phyloP scores from a whole-genome alignment of 2,329 filamentous ascomycete genomes.

The Teratosphaeria epicoccoides region DNA sequence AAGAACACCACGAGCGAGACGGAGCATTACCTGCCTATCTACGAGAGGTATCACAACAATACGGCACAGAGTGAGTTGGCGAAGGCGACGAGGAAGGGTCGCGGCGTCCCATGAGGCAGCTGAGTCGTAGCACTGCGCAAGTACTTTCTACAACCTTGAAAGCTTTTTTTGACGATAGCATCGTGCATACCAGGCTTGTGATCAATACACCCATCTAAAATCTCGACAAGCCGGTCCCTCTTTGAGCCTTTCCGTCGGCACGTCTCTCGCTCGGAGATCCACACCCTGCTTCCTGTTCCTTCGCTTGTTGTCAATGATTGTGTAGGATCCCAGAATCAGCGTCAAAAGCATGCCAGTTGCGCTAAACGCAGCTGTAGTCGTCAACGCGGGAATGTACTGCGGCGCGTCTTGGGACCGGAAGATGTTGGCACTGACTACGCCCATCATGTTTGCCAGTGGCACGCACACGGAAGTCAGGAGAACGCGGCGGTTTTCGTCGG shows the following conservation, averaged over 20 bases:
- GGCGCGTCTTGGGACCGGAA: constrained; percentile 54
- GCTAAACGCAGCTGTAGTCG: constrained; percentile 55
- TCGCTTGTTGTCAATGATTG: constrained; percentile 54
- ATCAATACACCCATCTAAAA: constrained; percentile 34
- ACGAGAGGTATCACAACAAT: constrained; percentile 42
- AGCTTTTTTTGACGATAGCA: background rate
- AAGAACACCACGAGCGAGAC: constrained; percentile 57
- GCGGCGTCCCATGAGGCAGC: constrained; percentile 26
- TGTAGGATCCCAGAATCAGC: constrained; percentile 48
- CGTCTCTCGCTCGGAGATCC: constrained; percentile 42
- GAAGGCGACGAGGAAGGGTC: constrained; percentile 46
- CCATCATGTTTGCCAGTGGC: constrained; percentile 67
- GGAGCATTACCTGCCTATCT: constrained; percentile 57
- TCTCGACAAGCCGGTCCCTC: constrained; percentile 34
- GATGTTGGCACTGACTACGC: constrained; percentile 57
- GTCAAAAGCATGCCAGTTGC: constrained; percentile 48
- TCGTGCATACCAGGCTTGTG: background rate
- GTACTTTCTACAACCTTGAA: background rate
- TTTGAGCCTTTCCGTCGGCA: constrained; percentile 35
- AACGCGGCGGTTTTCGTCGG: constrained; percentile 62
- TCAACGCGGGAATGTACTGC: constrained; percentile 55
- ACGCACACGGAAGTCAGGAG: constrained; percentile 62
- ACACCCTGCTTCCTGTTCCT: constrained; percentile 47
- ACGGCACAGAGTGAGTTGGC: constrained; percentile 38
- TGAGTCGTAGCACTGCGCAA: background rate